Conservation (phyloP, 805 yeast species). For the Torulaspora delbrueckii region DNA sequence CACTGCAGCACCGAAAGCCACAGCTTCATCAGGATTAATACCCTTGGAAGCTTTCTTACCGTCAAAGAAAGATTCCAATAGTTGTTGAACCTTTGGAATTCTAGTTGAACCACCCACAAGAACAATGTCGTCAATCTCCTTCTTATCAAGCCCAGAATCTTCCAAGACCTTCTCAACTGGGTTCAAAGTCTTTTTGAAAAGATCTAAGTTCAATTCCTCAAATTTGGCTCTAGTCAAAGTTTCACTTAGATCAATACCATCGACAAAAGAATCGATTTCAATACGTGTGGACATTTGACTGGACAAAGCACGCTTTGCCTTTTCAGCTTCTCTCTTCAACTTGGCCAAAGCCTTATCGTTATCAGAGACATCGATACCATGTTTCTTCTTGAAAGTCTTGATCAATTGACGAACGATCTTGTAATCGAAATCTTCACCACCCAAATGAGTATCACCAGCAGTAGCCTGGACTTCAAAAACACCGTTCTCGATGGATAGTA, state of each 20-base stretch:
- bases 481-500: slow-evolving; percentile 83
- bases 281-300: slow-evolving; percentile 93
- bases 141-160: slow-evolving; percentile 84
- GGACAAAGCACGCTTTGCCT: slow-evolving; percentile 94
- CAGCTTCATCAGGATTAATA: slow-evolving; percentile 99
- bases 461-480: slow-evolving; percentile 90
- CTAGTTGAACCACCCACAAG: slow-evolving; percentile 99
- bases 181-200: slow-evolving; percentile 89
- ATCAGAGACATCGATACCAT: slow-evolving; percentile 72
- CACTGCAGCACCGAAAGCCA: slow-evolving; percentile 98
- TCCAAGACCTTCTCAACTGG: slow-evolving; percentile 95
- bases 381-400: slow-evolving; percentile 87
- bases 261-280: slow-evolving; percentile 91
- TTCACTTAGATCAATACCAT: slow-evolving; percentile 94
- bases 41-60: slow-evolving; percentile 97
- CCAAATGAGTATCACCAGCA: slow-evolving; percentile 94
- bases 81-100: slow-evolving; percentile 96
- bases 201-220: slow-evolving; percentile 89
- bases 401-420: slow-evolving; percentile 83
- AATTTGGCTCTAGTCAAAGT: slow-evolving; percentile 95
- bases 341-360: slow-evolving; percentile 87
- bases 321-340: slow-evolving; percentile 95
- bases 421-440: slow-evolving; percentile 95
- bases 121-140: slow-evolving; percentile 90
- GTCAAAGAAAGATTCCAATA: slow-evolving; percentile 82